A percentile compares a stretch with the other conserved stretches of the same genome.
Conservation (phyloP, 306 rosid genomes). For the Vicia faba region DNA sequence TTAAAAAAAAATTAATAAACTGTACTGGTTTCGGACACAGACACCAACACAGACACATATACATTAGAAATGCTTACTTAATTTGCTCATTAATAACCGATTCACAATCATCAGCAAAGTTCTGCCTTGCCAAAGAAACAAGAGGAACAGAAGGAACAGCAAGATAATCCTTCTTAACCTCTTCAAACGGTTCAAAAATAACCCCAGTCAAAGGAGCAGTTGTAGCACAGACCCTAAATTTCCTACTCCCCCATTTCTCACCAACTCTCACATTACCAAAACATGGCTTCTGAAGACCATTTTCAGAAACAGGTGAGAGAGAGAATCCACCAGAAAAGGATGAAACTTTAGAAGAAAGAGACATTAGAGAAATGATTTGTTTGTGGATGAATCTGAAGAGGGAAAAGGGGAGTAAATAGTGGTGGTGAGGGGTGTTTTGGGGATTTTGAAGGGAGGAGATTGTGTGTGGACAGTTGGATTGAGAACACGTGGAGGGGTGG, state of each 20-base stretch:
- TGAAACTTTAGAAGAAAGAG: conserved; percentile 43
- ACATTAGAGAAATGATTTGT: conserved; percentile 33
- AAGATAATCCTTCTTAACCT: conserved; percentile 45
- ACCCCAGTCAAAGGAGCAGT: conserved; percentile 39
- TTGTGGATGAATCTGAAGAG: conserved; percentile 11
- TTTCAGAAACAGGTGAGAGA: conserved; percentile 33
- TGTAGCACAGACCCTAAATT: conserved; percentile 43
- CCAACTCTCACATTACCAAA: not conserved
- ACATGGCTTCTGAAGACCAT: conserved; percentile 12
- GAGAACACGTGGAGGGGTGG: not conserved
- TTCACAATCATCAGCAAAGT: conserved; percentile 44
- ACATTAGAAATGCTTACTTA: conserved; percentile 47
- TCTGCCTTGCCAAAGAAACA: conserved; percentile 54
- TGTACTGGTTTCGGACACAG: too few relatives aligned
- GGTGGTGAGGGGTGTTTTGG: conserved; percentile 21
- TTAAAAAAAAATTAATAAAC: too few relatives aligned
- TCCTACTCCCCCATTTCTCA: conserved; percentile 27
- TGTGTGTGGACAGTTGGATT: conserved; percentile 40
- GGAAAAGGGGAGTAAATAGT: conserved; percentile 24
- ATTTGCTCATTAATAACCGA: conserved; percentile 55
- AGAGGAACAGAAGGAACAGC: conserved; percentile 45
- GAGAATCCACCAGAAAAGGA: conserved; percentile 27
- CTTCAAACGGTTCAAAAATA: conserved; percentile 54
- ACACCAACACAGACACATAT: too few relatives aligned
- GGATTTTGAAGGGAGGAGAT: not conserved